Evolutionary conservation across 495 filamentous ascomycete genomes (phyloP).

Genomic region (Aspergillus taichungensis): DNA sequence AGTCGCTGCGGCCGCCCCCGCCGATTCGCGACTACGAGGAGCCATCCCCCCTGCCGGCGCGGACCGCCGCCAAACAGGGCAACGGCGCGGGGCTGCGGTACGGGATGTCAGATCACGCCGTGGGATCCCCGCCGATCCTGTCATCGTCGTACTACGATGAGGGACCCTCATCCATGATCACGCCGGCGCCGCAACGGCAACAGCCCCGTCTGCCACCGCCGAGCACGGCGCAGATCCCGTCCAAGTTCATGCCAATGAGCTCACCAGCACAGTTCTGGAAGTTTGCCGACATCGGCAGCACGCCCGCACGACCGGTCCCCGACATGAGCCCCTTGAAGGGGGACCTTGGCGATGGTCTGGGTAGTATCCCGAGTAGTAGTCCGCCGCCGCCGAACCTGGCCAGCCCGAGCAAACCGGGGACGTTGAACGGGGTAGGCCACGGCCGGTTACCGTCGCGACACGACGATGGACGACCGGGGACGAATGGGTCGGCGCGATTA

Average conservation of each 20-base stretch:
- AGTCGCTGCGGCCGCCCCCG: conserved; percentile 28
- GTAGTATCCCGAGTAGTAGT: conserved; percentile 59
- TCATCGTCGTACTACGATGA: conserved; percentile 57
- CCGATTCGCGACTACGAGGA: conserved; percentile 45
- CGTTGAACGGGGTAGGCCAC: conserved; percentile 24
- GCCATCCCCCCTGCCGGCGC: conserved; percentile 43
- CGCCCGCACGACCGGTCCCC: conserved; percentile 56
- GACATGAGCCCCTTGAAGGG: conserved; percentile 55
- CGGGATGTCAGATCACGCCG: conserved; percentile 49
- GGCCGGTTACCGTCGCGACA: conserved; percentile 30
- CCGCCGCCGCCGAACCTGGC: conserved; percentile 44
- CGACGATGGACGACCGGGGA: conserved; percentile 13
- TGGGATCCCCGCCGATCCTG: conserved; percentile 60
- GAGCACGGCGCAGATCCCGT: conserved; percentile 80
- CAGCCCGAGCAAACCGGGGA: conserved; percentile 39
- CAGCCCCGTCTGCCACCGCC: conserved; percentile 80
- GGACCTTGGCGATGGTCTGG: conserved; percentile 34
- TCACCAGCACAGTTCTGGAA: conserved; percentile 98
- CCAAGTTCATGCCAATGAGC: conserved; percentile 89
- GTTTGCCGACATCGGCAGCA: conserved; percentile 61
- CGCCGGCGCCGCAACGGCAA: conserved; percentile 75
- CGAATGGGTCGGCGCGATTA: conserved; percentile 10
- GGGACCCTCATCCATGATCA: conserved; percentile 56
- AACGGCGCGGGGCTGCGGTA: conserved; percentile 42
- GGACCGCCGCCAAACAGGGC: conserved; percentile 42